phyloP scores from a whole-genome alignment of 306 rosid species.

The Clitoria ternatea region DNA sequence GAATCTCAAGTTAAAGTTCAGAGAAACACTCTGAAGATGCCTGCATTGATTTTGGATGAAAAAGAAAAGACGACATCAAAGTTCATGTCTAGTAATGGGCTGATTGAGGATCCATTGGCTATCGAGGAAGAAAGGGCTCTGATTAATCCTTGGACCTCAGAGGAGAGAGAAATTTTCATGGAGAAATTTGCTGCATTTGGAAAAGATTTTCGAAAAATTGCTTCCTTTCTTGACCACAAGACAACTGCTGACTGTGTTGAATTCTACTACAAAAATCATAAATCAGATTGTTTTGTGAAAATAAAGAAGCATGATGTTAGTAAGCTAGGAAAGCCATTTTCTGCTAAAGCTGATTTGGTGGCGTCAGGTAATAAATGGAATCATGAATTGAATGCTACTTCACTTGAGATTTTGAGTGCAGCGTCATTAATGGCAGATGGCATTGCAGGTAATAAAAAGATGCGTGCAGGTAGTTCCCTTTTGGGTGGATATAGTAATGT shows the following conservation, averaged over 20 bases:
- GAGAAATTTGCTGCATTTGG: slow-evolving; percentile 63
- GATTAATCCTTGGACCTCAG: slow-evolving; percentile 86
- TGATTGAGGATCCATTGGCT: slow-evolving; percentile 84
- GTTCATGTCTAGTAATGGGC: slow-evolving; percentile 72
- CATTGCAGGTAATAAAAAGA: slow-evolving; percentile 36
- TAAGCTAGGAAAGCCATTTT: slow-evolving; percentile 57
- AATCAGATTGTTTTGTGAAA: slow-evolving; percentile 70
- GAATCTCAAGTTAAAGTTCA: slow-evolving; percentile 53
- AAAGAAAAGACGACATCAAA: slow-evolving; percentile 59
- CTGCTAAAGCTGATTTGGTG: slow-evolving; percentile 45
- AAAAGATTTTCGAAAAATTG: slow-evolving; percentile 77
- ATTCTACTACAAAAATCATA: slow-evolving; percentile 91
- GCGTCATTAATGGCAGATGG: slow-evolving; percentile 73
- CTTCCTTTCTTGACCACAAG: slow-evolving; percentile 81
- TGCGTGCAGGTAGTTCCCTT: slow-evolving; percentile 40
- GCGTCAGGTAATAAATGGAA: slow-evolving; percentile 75
- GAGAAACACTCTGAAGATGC: slow-evolving; percentile 78
- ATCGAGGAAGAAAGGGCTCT: slow-evolving; percentile 75
- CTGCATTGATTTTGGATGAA: slow-evolving; percentile 74
- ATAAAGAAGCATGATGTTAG: slow-evolving; percentile 51
- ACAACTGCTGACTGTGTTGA: slow-evolving; percentile 96
- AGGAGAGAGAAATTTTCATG: slow-evolving; percentile 61
- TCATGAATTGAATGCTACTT: slow-evolving; percentile 57
- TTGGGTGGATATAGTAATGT: slow-evolving; percentile 44
- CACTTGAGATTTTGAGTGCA: slow-evolving; percentile 83